Conservation (phyloP, 768 basidiomycete genomes). For the Candolleomyces aberdarensis region DNA sequence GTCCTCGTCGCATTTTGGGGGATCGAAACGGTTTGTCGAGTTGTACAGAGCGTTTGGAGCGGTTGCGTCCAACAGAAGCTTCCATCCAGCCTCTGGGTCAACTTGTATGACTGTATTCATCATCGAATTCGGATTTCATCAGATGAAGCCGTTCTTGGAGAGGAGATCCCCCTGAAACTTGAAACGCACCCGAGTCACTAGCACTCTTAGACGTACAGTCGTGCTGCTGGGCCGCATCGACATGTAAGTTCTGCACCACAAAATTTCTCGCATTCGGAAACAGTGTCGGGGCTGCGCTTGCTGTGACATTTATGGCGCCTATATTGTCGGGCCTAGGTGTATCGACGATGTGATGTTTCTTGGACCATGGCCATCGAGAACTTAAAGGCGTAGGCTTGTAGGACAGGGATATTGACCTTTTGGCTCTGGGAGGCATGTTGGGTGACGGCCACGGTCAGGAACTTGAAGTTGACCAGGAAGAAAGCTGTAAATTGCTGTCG, state of each 20-base stretch:
- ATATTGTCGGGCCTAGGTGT: not conserved
- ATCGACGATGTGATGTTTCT: not conserved
- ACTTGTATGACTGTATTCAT: not conserved
- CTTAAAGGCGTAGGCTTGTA: no score
- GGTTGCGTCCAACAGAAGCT: not conserved
- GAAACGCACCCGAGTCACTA: not conserved
- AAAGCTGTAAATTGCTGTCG: no score
- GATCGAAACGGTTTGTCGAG: constrained; percentile 3
- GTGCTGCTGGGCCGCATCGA: no score
- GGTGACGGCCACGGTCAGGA: no score
- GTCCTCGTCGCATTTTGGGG: constrained; percentile 8
- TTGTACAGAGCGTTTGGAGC: not conserved
- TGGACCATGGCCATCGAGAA: not conserved
- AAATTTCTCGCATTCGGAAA: not conserved
- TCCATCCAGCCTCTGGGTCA: not conserved
- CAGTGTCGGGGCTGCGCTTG: not conserved
- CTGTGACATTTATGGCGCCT: not conserved
- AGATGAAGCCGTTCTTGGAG: not conserved
- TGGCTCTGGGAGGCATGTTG: no score
- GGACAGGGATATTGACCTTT: no score
- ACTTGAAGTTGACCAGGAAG: no score
- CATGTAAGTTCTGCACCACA: not conserved
- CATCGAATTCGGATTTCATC: not conserved
- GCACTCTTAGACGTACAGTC: not conserved
- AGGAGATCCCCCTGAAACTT: not conserved